Evolutionary conservation across 78 protist species (phyloP).

Genomic region (Goniomonas avonlea): DNA sequence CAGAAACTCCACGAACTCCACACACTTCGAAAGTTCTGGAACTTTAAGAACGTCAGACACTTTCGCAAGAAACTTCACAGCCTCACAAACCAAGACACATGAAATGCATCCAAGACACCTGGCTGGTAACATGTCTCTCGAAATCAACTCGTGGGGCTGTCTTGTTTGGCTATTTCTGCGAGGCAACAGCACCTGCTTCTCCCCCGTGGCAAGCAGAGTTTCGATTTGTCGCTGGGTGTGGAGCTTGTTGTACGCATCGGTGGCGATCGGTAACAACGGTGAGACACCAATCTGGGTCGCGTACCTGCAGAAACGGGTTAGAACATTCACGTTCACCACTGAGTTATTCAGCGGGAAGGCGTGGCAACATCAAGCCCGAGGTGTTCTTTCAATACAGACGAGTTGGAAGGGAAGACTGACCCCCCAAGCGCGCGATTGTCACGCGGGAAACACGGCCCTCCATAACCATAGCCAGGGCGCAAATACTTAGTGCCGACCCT

Average conservation of each 20-base stretch:
- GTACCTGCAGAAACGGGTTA: not conserved
- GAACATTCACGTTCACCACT: not conserved
- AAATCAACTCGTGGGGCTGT: not conserved
- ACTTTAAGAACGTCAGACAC: too few relatives aligned
- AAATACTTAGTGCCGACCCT: slow-evolving; percentile 28
- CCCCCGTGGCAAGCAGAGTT: not conserved
- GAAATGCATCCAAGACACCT: too few relatives aligned
- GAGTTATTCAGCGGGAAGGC: slow-evolving; percentile 30
- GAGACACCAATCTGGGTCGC: slow-evolving; percentile 26
- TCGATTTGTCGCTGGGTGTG: slow-evolving; percentile 24
- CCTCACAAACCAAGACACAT: too few relatives aligned
- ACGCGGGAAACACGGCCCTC: slow-evolving; percentile 59
- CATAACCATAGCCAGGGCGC: slow-evolving; percentile 34
- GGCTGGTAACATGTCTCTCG: not conserved
- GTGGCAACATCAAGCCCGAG: not conserved
- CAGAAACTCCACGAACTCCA: too few relatives aligned
- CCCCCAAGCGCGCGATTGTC: slow-evolving; percentile 55
- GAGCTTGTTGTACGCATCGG: slow-evolving; percentile 42
- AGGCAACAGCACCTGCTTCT: not conserved
- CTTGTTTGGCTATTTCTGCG: not conserved
- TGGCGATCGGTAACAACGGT: slow-evolving; percentile 34
- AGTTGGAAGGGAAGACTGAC: not conserved
- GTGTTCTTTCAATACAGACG: not conserved
- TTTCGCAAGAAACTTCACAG: too few relatives aligned
- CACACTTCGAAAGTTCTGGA: too few relatives aligned